Base-by-base conservation (phyloP, 2,329 filamentous ascomycete genomes). In the Phaeosphaeriaceae sp. region DNA sequence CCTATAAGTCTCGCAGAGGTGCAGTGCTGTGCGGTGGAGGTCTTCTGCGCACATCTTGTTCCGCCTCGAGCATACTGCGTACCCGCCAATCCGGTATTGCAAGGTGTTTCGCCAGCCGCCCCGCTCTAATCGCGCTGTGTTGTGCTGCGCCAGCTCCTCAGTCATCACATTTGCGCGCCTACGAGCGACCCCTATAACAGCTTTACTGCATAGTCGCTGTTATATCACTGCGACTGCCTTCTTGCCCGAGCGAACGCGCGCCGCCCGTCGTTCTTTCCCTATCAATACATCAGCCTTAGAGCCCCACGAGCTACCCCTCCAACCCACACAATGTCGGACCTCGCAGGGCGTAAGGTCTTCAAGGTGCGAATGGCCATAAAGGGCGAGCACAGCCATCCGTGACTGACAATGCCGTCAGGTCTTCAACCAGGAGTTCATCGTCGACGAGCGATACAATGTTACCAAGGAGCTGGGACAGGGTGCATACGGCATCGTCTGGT, bases 401-500 rank as follows among this genome's bases (percentile, higher is more conserved):
- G 15, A 49, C 50, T 55, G 47, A 44, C 44, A 35, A 17, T 8
- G 35, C 6, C 44, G 15, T 15, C 50, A 67, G 64, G 73, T 99
- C 79, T 99, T 99, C 84, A 97, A 97, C 85, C 95, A 99, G 78
- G 95, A 99, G 84, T 99, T 99, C 78, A 89, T 97, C 71, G 95
- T 98, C 75, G 95, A 98, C 78, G 94, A 98, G 81, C 90, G 94
- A 73, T 99, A 99, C 83, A 97, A 92, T 67, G 95, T 99, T 67
- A 98, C 94, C 67, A 99, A 99, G 86, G 95, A 99, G 84, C 86
- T 99, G 55, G 95, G 95, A 48, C 95, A 99, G 81, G 95, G 95
- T 76, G 95, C 95, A 74, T 99, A 99, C 77, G 95, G 95, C 77
- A 98, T 99, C 75, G 95, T 99, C 77, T 99, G 95, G 93, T 97